Base-by-base conservation (phyloP, 129 eudicot genomes). In the Logfia minima region DNA sequence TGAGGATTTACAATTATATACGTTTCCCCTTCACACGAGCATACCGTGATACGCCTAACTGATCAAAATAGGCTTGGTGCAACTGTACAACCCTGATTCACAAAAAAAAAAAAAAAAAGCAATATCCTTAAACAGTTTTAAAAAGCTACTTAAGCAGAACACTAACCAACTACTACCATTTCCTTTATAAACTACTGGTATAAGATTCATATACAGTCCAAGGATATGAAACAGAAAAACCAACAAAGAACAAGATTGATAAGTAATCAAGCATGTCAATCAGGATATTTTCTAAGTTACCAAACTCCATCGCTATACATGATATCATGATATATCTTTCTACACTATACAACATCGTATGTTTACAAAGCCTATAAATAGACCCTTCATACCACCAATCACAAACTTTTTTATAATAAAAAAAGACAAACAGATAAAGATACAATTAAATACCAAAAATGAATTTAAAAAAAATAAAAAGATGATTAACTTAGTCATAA, bases 11-110 rank as follows among this genome's bases (percentile, higher is more conserved):
- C 43, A 72, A 70, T 17, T 65, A 65, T 71, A 53, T 74, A 45
- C 68, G 68, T 51, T 69, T 53, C 63, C 43, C 80, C 61, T 41
- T 26, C 61, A 68, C 83, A 68, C 65, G 77, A 64, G 74, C 80
- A 75, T 81, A 23, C 48, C 43, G 84, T 69, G 74, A 67, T 59
- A 35, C 17, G 70, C 68, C 65, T 63, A 26, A 61, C 32, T 65
- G 32, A 80, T 64, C 80, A 67, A 67, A 43, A 61, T 16, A 41
- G 52, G 17, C 17, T 2, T 45, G 52, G 14, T 45, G 52, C 52
- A 45, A 11, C 52, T 10, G 4, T 45, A 37, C 32, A 66, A 53
- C 51, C 85, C 86, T 88, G 79, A 72, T 78, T 79, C 79, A 84
- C 74, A 75, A 11, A 81, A 75, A 19, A 82, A 79, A 67, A 82